Evolutionary conservation across 306 rosid species (phyloP).

Genomic region (Leucaena leucocephala): DNA sequence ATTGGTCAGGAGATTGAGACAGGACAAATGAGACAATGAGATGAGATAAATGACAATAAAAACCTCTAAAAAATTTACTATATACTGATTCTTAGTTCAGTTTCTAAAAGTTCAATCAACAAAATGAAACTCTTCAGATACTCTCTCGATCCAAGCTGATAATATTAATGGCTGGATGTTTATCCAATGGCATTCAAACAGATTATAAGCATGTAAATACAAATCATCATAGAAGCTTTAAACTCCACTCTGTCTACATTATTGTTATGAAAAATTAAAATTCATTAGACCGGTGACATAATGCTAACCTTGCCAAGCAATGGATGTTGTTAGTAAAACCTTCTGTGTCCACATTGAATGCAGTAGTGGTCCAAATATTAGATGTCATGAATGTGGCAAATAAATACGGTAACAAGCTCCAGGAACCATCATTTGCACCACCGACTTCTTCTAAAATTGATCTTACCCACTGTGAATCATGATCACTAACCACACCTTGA

Average conservation of each 20-base stretch:
- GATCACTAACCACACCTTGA: constrained; percentile 68
- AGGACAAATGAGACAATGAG: neutral
- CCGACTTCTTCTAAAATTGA: constrained; percentile 92
- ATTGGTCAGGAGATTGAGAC: constrained; percentile 28
- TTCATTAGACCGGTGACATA: constrained; percentile 27
- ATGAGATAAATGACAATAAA: neutral
- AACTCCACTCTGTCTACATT: constrained; percentile 6
- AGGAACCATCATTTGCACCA: constrained; percentile 94
- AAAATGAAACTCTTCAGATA: constrained; percentile 23
- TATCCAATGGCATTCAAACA: constrained; percentile 31
- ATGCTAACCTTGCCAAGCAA: constrained; percentile 87
- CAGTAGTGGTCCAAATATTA: constrained; percentile 84
- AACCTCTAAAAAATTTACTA: constrained; percentile 2
- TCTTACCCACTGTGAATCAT: constrained; percentile 91
- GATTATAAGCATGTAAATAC: constrained; percentile 32
- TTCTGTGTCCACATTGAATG: constrained; percentile 93
- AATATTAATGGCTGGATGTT: constrained; percentile 25
- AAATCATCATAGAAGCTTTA: constrained; percentile 21
- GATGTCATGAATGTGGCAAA: constrained; percentile 96
- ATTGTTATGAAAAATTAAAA: constrained; percentile 1
- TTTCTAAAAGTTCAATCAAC: constrained; percentile 20
- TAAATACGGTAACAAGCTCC: constrained; percentile 93
- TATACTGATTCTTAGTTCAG: constrained; percentile 15
- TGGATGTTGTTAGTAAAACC: constrained; percentile 94
- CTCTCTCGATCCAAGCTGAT: neutral